These are phyloP conservation scores for Hypericum perforatum DNA, from an alignment of 345 rosid genomes.

Conservation along the genomic window DNA sequence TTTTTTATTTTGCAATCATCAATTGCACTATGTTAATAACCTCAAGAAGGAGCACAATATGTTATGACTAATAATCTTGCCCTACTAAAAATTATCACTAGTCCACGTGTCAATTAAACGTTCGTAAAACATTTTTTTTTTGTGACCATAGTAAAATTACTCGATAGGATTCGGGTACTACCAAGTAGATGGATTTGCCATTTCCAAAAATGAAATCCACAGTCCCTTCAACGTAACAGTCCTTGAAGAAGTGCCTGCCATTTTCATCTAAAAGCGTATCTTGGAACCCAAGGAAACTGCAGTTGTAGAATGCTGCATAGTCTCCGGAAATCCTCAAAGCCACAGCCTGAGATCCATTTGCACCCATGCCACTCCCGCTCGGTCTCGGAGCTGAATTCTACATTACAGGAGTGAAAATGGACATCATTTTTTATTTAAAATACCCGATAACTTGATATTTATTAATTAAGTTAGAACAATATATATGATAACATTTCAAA, in stretches of 20 bases:
- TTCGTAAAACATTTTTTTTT: no score
- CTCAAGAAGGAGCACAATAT: no score
- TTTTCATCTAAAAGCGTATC: neutral
- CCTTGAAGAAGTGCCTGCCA: conserved; percentile 1
- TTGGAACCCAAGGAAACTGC: neutral
- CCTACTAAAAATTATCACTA: no score
- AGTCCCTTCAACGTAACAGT: neutral
- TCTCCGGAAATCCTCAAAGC: neutral
- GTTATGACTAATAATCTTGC: no score
- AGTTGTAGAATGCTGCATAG: neutral
- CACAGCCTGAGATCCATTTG: neutral
- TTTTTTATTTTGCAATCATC: no score
- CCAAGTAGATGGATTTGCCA: neutral
- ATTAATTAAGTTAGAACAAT: no score
- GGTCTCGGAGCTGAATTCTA: neutral
- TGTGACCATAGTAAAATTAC: neutral
- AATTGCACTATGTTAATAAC: no score
- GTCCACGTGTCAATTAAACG: no score
- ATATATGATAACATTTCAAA: no score
- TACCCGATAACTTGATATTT: no score
- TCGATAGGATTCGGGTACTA: neutral
- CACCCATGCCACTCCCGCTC: neutral
- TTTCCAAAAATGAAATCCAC: conserved; percentile 1
- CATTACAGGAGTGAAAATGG: neutral
- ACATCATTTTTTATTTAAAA: no score